Conservation (phyloP, 805 yeast genomes). For the Maudiozyma bulderi region DNA sequence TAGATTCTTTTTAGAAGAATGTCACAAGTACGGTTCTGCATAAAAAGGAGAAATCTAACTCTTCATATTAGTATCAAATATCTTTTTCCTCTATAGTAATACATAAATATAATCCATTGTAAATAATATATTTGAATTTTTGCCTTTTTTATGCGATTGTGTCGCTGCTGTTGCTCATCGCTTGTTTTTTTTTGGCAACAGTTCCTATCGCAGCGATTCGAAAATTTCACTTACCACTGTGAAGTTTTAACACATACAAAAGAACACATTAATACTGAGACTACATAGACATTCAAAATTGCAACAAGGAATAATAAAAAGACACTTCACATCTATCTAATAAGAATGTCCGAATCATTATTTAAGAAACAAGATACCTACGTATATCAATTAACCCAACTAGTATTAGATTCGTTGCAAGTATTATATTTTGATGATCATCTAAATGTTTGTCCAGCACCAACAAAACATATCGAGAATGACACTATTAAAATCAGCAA, state of each 20-base stretch:
- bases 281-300: no score
- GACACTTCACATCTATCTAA: not conserved
- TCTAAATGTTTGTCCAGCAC: slow-evolving; percentile 25
- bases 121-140: not conserved
- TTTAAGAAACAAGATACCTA: slow-evolving; percentile 35
- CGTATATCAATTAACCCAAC: slow-evolving; percentile 37
- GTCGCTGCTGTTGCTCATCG: not conserved
- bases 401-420: slow-evolving; percentile 38
- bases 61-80: no score
- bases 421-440: slow-evolving; percentile 49
- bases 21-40: slow-evolving; percentile 65
- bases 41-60: slow-evolving; percentile 6
- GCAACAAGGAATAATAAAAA: no score
- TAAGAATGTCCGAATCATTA: not conserved
- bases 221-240: no score
- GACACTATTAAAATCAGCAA: slow-evolving; percentile 5
- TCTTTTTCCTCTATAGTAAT: not conserved
- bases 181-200: not conserved
- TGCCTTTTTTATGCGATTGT: no score
- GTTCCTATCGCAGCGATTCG: no score
- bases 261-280: no score
- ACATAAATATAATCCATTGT: not conserved
- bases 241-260: no score
- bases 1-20: slow-evolving; percentile 74
- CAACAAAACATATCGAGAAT: not conserved